Percentiles rank a stretch among this genome's conserved stretches.
These are phyloP conservation scores for Prorocentrum cordatum DNA, from an alignment of 169 alveolate species.

Conservation along the genomic window DNA sequence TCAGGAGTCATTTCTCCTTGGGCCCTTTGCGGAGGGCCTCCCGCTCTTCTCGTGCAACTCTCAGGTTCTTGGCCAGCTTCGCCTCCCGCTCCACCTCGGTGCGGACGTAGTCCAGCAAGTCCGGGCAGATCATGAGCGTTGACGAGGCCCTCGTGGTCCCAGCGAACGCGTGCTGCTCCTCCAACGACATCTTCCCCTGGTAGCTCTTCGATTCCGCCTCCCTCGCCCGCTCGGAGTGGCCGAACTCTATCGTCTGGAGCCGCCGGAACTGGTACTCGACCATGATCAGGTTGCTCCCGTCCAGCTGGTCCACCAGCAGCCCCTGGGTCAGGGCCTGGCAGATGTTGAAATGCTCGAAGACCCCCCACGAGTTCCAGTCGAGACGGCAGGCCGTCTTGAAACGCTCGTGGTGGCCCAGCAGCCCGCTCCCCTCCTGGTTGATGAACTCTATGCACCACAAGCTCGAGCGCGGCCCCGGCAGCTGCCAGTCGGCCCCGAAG, in stretches of 20 bases:
- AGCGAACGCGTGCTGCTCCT: background rate
- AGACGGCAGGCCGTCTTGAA: no score
- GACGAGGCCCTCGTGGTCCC: background rate
- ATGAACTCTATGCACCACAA: no score
- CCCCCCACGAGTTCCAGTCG: no score
- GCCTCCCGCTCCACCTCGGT: constrained; percentile 5
- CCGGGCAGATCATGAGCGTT: background rate
- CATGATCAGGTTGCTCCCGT: background rate
- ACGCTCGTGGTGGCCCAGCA: no score
- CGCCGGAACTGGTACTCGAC: background rate
- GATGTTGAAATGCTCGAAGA: no score
- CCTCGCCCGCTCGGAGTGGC: background rate
- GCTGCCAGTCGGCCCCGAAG: no score
- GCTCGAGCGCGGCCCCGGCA: no score
- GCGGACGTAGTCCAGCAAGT: background rate
- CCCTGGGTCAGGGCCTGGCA: background rate
- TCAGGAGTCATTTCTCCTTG: no score
- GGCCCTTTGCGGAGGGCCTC: background rate
- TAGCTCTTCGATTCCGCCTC: background rate
- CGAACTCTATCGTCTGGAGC: constrained; percentile 1
- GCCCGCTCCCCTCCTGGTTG: no score
- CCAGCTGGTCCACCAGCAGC: background rate
- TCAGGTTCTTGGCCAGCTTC: background rate
- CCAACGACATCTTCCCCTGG: background rate
- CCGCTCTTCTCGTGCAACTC: constrained; percentile 21